Base-by-base conservation (phyloP, 352 stramenopile genomes). In the Globisporangium uncinulatum region DNA sequence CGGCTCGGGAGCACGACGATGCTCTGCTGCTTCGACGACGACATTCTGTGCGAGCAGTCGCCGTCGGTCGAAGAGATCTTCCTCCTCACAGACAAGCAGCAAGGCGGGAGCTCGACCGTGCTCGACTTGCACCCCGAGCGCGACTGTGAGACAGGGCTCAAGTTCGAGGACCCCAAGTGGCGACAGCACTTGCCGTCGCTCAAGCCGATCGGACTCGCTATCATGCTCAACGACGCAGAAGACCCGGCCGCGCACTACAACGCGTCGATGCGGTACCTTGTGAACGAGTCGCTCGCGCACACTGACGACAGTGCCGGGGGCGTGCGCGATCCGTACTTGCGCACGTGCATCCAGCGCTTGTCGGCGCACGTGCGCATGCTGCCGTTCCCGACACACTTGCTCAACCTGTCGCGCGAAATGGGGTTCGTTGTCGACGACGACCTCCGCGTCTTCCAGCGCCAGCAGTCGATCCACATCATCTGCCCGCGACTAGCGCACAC, bases 121-220 rank as follows among this genome's bases (percentile, higher is more conserved):
- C 54, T 95, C 24, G 85, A 95, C 49, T 46, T 95, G 10, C 83
- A 93, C 46, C 71, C 78, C 1, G 85, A 95, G 44, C 70, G 75
- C 11, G 50, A 82, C 51, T 89, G 81, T 44, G 71, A 85, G 39
- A 95, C 85, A 8, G 83, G 83, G 20, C 57, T 93, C 20, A 89
- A 91, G 63, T 95, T 95, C 52, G 85, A 95, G 65, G 82, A 95
- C 32, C 85, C 85, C 21, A 91, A 89, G 59, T 95, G 85, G 85
- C 76, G 75, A 44, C 71, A 89, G 29, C 71, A 95, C 55, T 63
- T 95, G 17, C 43, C 81, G 36, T 90, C 76, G 10, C 76, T 95
- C 11, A 95, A 95, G 34, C 83, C 85, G 0, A 75, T 95, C 17
- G 85, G 83, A 8, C 73, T 95, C 14, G 71, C 75, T 4, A 93